These are phyloP conservation scores for Ustilago tritici DNA, from an alignment of 1,284 basidiomycete genomes.

Conservation along the genomic window DNA sequence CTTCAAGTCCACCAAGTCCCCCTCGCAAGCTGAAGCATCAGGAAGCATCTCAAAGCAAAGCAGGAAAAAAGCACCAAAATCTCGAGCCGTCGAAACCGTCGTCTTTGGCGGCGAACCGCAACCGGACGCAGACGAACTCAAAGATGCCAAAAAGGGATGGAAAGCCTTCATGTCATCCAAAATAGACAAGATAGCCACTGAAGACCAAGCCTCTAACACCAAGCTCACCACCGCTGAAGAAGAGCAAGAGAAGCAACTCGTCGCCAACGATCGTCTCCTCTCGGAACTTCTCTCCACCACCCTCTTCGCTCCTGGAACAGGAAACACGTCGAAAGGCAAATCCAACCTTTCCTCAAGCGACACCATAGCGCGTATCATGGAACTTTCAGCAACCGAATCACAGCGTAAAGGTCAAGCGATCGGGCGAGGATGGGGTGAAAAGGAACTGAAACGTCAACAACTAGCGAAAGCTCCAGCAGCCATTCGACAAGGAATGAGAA, in stretches of 20 bases:
- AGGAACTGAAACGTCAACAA: constrained; percentile 55
- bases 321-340: constrained; percentile 45
- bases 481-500: constrained; percentile 58
- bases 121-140: constrained; percentile 31
- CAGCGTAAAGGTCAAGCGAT: constrained; percentile 49
- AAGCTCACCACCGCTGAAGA: constrained; percentile 39
- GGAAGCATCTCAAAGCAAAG: constrained; percentile 5
- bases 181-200: constrained; percentile 45
- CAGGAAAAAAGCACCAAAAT: constrained; percentile 29
- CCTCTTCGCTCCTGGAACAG: constrained; percentile 63
- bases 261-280: constrained; percentile 64
- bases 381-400: constrained; percentile 51
- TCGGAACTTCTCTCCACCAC: constrained; percentile 65
- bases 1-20: constrained; percentile 22
- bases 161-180: constrained; percentile 58
- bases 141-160: constrained; percentile 45
- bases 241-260: constrained; percentile 59
- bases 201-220: constrained; percentile 16
- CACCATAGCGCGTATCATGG: constrained; percentile 61
- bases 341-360: constrained; percentile 60
- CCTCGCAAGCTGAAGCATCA: neutral
- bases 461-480: constrained; percentile 61
- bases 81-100: constrained; percentile 36
- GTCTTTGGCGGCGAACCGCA: constrained; percentile 40
- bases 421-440: constrained; percentile 62